Conservation (phyloP, 139 green algal genomes). For the Auxenochlorella pyrenoidosa region DNA sequence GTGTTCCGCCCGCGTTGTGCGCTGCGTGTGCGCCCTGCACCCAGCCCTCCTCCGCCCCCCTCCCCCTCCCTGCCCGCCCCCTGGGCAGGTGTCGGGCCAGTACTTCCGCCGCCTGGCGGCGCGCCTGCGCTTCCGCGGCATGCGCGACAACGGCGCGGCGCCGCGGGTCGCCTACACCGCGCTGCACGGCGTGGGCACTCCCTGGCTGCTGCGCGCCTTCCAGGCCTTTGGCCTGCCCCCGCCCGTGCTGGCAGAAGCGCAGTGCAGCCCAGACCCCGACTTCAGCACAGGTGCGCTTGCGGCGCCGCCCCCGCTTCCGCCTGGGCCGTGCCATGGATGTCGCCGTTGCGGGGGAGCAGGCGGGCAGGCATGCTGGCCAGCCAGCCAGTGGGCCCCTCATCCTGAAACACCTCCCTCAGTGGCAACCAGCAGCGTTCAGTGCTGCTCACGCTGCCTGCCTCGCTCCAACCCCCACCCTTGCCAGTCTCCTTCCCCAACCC, state of each 20-base stretch:
- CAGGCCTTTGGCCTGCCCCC: constrained; percentile 63
- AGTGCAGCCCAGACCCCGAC: constrained; percentile 76
- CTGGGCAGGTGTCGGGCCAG: constrained; percentile 20
- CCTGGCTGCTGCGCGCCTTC: constrained; percentile 57
- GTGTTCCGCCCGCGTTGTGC: no score
- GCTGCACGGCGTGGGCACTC: constrained; percentile 76
- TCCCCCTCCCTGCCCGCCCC: no score
- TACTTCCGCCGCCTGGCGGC: constrained; percentile 59
- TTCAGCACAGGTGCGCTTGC: constrained; percentile 64
- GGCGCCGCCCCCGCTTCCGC: background rate
- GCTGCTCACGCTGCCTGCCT: background rate
- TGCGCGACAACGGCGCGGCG: constrained; percentile 42
- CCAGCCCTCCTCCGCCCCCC: no score
- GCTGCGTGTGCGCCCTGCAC: no score
- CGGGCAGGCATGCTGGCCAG: no score
- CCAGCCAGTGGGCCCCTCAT: background rate
- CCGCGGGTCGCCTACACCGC: constrained; percentile 72
- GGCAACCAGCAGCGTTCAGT: no score
- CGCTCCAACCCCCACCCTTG: background rate
- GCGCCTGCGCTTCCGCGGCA: constrained; percentile 36
- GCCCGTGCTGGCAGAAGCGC: constrained; percentile 56
- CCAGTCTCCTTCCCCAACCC: constrained; percentile 78
- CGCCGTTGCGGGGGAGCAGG: background rate
- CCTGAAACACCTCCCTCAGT: no score
- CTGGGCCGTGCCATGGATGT: no score